Evolutionary conservation across 495 filamentous ascomycete species (phyloP), one percentile per base, ranked within the genome.

Genomic region (Penicillium angulare): DNA sequence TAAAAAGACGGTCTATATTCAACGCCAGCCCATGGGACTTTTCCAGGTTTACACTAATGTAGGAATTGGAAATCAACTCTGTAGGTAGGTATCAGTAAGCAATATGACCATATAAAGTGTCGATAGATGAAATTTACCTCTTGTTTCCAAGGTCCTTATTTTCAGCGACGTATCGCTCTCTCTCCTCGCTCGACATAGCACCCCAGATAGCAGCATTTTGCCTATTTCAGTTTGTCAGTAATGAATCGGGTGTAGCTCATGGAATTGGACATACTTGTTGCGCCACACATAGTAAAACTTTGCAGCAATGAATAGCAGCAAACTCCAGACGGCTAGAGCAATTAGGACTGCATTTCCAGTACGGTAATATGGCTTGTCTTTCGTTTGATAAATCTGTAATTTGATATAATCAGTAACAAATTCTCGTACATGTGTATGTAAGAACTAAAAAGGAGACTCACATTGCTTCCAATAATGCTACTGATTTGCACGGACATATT

Each of bases 401-500:
- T 16, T 18, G 27, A 7, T 31, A 9, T 31, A 8, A 16, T 2
- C 9, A 15, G 21, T 16, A 0, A 35, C 54, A 23, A 53, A 50
- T 49, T 16, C 35, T n/a, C n/a, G n/a, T n/a, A n/a, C n/a, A n/a
- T n/a, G n/a, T n/a, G n/a, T n/a, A n/a, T n/a, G n/a, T n/a, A n/a
- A n/a, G n/a, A n/a, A n/a, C n/a, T n/a, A 29, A 15, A 1, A 6
- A 18, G 22, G 13, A 17, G 3, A 72, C 73, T 61, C 58, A 82
- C 80, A 57, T 88, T 87, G 32, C 79, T 79, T 2, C 71, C 61
- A 46, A 87, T 79, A 42, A 89, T 84, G 15, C 73, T 83, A 23
- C 76, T 76, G 0, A 77, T 71, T 61, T 91, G 86, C 1, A 90
- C 84, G 32, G 68, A 76, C 86, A 91, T 89, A 68, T 90, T 90